Base-by-base conservation (phyloP, 805 yeast genomes). In the Candida tallmaniae region DNA sequence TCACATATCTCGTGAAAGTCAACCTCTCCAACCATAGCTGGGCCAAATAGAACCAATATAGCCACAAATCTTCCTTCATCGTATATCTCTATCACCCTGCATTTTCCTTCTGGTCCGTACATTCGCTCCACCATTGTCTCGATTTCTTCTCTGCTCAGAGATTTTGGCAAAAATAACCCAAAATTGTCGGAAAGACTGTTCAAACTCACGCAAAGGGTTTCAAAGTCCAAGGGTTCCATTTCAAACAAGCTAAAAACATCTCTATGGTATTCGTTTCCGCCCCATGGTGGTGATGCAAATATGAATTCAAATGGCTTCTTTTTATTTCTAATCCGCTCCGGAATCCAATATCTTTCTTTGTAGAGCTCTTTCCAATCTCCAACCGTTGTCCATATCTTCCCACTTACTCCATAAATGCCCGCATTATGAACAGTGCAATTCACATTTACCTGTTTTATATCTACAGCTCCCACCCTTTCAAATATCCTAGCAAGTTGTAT, bases 241-340 rank as follows among this genome's bases (percentile, higher is more conserved):
- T 52, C 39, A 24, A 58, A 56, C 15, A 80, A 52, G 43, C 80
- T 78, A 53, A 71, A 80, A 2, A 35, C 36, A 2, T 45, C 41
- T 16, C 54, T 47, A 31, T 60, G 57, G 53, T 84, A 85, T 2
- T 57, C 51, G 0, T 86, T 83, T 0, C 95, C 95, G 22, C 93
- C 94, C 95, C 94, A 85, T 0, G 94, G 94, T 1, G 94, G 94
- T 1, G 90, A 81, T n/a, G 77, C 70, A 58, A 82, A 84, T 7
- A 76, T 66, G 32, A 79, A 63, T 44, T 76, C 83, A 24, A 74
- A 68, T 9, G 56, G 52, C 16, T 39, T 40, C 0, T 32, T 8
- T n/a, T 51, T 32, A 33, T 30, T 13, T 36, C 39, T 42, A 4
- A 58, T 27, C 2, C 45, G 40, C 12, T 41, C 42, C 0, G 70